Evolutionary conservation across 1,284 basidiomycete genomes (phyloP).

Genomic region (Coniferiporia sulphurascens): DNA sequence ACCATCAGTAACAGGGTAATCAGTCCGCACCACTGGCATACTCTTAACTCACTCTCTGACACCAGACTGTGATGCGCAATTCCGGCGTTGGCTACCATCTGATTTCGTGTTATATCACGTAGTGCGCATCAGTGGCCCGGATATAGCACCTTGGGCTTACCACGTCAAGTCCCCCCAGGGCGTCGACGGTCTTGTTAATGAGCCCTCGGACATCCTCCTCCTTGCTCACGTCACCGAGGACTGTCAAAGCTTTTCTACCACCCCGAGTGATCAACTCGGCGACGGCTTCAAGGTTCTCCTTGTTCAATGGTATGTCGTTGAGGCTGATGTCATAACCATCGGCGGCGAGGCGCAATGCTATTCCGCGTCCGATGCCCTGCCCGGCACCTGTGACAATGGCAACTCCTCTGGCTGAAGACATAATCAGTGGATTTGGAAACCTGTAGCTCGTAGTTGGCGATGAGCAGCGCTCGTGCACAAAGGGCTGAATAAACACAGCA

Average conservation of each 20-base stretch:
- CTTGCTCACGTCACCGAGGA: slow-evolving; percentile 21
- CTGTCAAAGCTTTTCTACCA: slow-evolving; percentile 8
- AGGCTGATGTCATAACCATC: slow-evolving; percentile 21
- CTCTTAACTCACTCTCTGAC: slow-evolving; percentile 2
- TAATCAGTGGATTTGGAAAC: not conserved
- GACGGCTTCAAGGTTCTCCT: slow-evolving; percentile 5
- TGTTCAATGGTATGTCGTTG: slow-evolving; percentile 19
- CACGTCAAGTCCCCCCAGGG: slow-evolving; percentile 22
- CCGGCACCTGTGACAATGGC: slow-evolving; percentile 16
- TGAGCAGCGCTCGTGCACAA: no score
- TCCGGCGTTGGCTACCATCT: slow-evolving; percentile 22
- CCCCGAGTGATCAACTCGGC: slow-evolving; percentile 6
- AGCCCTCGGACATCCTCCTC: slow-evolving; percentile 21
- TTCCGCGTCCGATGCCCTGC: slow-evolving; percentile 24
- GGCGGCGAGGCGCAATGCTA: slow-evolving; percentile 17
- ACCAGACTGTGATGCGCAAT: slow-evolving; percentile 3
- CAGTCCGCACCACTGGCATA: not conserved
- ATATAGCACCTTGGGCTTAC: slow-evolving; percentile 9
- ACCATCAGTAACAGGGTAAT: not conserved
- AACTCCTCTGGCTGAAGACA: slow-evolving; percentile 4
- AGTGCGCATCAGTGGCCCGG: not conserved
- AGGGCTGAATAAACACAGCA: no score
- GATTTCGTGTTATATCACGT: not conserved
- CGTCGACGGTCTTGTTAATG: slow-evolving; percentile 19
- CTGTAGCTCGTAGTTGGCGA: no score